Base-by-base conservation (phyloP, 768 basidiomycete genomes). In the Lactarius quietus region DNA sequence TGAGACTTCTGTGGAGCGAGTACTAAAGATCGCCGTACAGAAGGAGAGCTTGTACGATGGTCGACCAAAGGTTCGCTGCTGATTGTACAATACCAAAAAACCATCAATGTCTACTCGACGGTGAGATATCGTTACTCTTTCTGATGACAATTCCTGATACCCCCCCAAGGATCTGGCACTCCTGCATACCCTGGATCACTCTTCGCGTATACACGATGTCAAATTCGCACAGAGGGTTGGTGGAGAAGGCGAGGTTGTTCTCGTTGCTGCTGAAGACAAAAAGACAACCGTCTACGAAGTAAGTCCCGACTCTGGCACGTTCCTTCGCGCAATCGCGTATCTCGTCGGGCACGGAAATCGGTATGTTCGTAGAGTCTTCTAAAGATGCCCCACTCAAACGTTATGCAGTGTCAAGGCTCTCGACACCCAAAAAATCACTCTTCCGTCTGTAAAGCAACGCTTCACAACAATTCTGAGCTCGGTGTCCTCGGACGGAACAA, bases 21-120 rank as follows among this genome's bases (percentile, higher is more conserved):
- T 26, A 14, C 26, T 29, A 17, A 20, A 5, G 55, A 20, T 61
- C 58, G 39, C 9, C 36, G 17, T 56, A 0, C 70, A 93, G 96
- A 99, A 80, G 95, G 90, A 0, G 96, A 99, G 72, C 75, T 90
- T n/a, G 93, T 96, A 17, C 83, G 89, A 33, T 99, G 94, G 89
- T 92, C 93, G 6, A 78, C 81, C 3, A 82, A 84, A 7, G 96
- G 96, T 1, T 80, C 84, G 2, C 78, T 86, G 23, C 94, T 99
- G 71, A 86, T 85, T 10, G 90, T 99, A 6, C 89, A 95, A 68
- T 82, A 86, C 3, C 84, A 85, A 31, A 84, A 83, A 41, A 86
- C 83, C 5, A 83, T 98, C 38, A 91, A 95, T 68, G 72, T 99
- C 12, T 98, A 95, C 74, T 82, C 86, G 7, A 91, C 90, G 6